Evolutionary conservation across 345 rosid genomes (phyloP).

Genomic region (Syzygium grande): DNA sequence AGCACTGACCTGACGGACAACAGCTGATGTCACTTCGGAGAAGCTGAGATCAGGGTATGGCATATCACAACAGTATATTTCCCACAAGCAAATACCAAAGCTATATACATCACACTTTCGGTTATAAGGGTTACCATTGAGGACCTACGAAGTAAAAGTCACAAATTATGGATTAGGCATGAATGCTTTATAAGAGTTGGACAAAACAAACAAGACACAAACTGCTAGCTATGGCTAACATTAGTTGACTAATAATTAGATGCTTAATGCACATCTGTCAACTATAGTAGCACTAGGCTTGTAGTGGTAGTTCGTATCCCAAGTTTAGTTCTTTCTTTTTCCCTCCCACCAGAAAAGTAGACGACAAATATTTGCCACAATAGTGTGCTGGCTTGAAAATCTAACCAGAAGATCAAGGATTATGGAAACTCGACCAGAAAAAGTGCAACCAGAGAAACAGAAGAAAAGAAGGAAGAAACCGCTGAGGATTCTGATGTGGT

Average conservation of each 20-base stretch:
- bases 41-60: constrained; percentile 98
- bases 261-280: background rate
- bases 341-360: background rate
- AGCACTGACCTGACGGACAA: constrained; percentile 76
- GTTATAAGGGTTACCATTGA: constrained; percentile 87
- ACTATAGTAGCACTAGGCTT: background rate
- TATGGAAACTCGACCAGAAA: background rate
- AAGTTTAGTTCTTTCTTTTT: background rate
- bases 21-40: constrained; percentile 94
- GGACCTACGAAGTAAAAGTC: constrained; percentile 40
- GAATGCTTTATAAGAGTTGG: background rate
- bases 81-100: constrained; percentile 97
- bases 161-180: background rate
- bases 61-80: constrained; percentile 99
- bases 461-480: background rate
- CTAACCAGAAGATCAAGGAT: background rate
- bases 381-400: background rate
- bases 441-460: background rate
- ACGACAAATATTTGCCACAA: background rate
- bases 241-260: background rate
- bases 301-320: background rate
- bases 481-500: background rate
- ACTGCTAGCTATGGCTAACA: background rate
- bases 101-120: constrained; percentile 96
- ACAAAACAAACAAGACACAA: background rate